These are phyloP conservation scores for Fusarium pseudograminearum DNA, from an alignment of 2,329 filamentous ascomycete species.

Conservation along the genomic window DNA sequence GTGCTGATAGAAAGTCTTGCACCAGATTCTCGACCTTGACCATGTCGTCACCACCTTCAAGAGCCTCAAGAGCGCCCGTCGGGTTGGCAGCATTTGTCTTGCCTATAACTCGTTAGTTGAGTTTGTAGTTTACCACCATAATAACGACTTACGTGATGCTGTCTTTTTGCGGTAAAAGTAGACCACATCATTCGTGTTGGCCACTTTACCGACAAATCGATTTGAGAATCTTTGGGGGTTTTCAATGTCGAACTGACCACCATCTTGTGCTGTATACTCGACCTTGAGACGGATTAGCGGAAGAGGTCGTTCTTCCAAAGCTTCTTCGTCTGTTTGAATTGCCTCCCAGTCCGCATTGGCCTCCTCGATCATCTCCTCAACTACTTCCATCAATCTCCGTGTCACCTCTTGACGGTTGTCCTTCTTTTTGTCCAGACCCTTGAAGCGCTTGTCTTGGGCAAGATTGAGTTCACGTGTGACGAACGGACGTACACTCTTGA, in stretches of 20 bases:
- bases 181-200: slow-evolving; percentile 93
- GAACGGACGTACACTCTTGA: slow-evolving; percentile 92
- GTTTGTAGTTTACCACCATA: rapidly evolving
- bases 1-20: slow-evolving; percentile 84
- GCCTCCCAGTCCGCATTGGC: slow-evolving; percentile 85
- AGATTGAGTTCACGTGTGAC: slow-evolving; percentile 86
- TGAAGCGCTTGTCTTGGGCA: slow-evolving; percentile 79
- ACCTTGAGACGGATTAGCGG: slow-evolving; percentile 91
- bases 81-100: slow-evolving; percentile 62
- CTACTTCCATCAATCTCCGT: slow-evolving; percentile 77
- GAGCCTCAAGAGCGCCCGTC: slow-evolving; percentile 71
- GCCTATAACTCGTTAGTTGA: slow-evolving; percentile 40
- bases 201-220: slow-evolving; percentile 88
- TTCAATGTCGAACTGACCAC: slow-evolving; percentile 88
- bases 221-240: slow-evolving; percentile 98
- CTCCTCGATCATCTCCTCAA: slow-evolving; percentile 88
- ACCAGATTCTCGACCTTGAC: slow-evolving; percentile 92
- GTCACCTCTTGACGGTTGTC: slow-evolving; percentile 88
- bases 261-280: slow-evolving; percentile 87
- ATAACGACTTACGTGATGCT: slow-evolving; percentile 49
- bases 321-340: slow-evolving; percentile 75
- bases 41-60: slow-evolving; percentile 67
- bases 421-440: slow-evolving; percentile 80
- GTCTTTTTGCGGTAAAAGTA: slow-evolving; percentile 92
- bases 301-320: slow-evolving; percentile 73